These are phyloP conservation scores for Allium fistulosum DNA, from an alignment of 106 monocot species.

Conservation along the genomic window DNA sequence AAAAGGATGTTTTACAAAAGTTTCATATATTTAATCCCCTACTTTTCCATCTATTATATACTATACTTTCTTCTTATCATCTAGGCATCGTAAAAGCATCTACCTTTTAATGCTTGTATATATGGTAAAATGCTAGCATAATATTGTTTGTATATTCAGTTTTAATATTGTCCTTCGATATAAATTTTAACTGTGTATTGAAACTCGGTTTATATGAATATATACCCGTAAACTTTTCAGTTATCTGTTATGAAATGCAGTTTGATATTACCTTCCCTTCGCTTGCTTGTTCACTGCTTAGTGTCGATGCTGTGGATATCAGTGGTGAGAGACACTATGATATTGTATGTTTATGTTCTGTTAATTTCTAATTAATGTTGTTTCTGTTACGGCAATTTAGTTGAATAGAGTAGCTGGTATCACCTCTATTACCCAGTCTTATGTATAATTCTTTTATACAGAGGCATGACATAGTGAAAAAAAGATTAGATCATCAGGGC, in stretches of 20 bases:
- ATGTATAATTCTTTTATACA: conserved; percentile 21
- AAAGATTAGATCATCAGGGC: conserved; percentile 77
- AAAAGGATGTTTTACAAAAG: too few relatives aligned
- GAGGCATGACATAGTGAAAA: conserved; percentile 94
- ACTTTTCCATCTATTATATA: too few relatives aligned
- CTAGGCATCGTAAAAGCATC: too few relatives aligned
- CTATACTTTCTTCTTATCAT: too few relatives aligned
- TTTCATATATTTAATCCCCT: too few relatives aligned
- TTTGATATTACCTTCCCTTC: conserved; percentile 92
- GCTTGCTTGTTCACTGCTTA: conserved; percentile 86
- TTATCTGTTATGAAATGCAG: conserved; percentile 33
- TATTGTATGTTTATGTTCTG: conserved; percentile 55
- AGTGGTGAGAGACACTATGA: conserved; percentile 97
- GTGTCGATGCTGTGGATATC: conserved; percentile 90
- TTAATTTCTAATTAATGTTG: not conserved
- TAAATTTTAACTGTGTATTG: not conserved
- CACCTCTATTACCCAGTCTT: too few relatives aligned
- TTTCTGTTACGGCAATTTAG: too few relatives aligned
- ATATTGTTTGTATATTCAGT: not conserved
- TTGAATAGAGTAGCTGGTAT: too few relatives aligned
- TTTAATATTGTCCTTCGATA: not conserved
- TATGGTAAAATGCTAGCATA: not conserved
- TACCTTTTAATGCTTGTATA: too few relatives aligned
- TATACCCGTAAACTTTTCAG: not conserved
- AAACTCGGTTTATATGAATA: not conserved